A percentile compares a stretch with the other conserved stretches of the same genome.
These are phyloP conservation scores for Monascus purpureus DNA, from an alignment of 495 filamentous ascomycete species.

Conservation along the genomic window DNA sequence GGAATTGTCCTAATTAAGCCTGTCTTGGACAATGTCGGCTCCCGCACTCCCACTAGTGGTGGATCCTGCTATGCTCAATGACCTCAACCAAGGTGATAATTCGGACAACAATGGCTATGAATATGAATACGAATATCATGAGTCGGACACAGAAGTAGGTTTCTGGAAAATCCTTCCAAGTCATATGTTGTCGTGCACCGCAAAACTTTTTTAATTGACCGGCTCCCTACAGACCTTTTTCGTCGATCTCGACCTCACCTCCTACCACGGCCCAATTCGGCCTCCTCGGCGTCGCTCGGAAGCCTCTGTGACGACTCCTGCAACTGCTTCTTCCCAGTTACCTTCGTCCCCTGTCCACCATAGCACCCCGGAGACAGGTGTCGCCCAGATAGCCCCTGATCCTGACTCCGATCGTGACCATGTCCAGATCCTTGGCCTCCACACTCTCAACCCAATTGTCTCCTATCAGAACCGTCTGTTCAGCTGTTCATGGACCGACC, in stretches of 20 bases:
- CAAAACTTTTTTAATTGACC: too few species aligned
- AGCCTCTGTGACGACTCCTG: slow-evolving; percentile 1
- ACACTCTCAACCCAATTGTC: slow-evolving; percentile 56
- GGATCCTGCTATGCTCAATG: slow-evolving; percentile 12
- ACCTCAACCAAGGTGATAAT: slow-evolving; percentile 14
- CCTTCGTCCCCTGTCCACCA: neutral
- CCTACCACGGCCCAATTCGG: slow-evolving; percentile 26
- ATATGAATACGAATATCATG: slow-evolving; percentile 51
- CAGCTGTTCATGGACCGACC: slow-evolving; percentile 60
- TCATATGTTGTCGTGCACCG: too few species aligned
- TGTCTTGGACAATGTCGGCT: neutral
- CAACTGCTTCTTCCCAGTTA: neutral
- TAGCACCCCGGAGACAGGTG: too few species aligned
- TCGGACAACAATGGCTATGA: too few species aligned
- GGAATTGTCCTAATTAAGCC: too few species aligned
- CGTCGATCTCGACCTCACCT: slow-evolving; percentile 39
- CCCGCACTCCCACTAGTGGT: slow-evolving; percentile 4
- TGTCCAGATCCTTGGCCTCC: slow-evolving; percentile 73
- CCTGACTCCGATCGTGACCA: slow-evolving; percentile 19
- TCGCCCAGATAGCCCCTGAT: too few species aligned
- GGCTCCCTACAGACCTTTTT: slow-evolving; percentile 39
- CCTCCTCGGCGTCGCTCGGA: slow-evolving; percentile 17
- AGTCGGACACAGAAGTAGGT: slow-evolving; percentile 41
- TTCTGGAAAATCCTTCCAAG: too few species aligned
- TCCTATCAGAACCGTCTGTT: slow-evolving; percentile 63